These are phyloP conservation scores for Hansenula sp. DNA, from an alignment of 1,139 yeast genomes.

Conservation along the genomic window DNA sequence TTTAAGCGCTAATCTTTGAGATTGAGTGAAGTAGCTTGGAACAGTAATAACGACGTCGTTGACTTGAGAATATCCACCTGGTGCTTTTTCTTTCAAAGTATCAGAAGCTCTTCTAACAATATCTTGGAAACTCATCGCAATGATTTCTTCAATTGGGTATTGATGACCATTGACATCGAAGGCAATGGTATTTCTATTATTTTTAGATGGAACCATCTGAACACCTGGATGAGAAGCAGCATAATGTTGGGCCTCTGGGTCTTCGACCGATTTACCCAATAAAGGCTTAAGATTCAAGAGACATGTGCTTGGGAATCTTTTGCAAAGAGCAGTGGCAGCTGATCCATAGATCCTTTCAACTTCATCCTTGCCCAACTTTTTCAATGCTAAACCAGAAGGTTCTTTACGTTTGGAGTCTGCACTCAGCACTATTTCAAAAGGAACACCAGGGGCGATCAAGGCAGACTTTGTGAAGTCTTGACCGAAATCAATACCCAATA, in stretches of 20 bases:
- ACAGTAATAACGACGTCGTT: constrained; percentile 72
- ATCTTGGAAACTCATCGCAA: constrained; percentile 79
- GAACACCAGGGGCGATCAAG: constrained; percentile 85
- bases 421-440: constrained; percentile 82
- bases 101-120: constrained; percentile 60
- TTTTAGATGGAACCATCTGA: constrained; percentile 41
- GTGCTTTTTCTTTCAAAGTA: constrained; percentile 39
- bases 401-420: constrained; percentile 93
- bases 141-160: constrained; percentile 69
- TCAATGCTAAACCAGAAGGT: constrained; percentile 69
- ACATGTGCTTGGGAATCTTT: constrained; percentile 73
- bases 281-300: constrained; percentile 65
- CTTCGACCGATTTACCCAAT: constrained; percentile 60
- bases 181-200: constrained; percentile 49
- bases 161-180: constrained; percentile 47
- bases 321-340: constrained; percentile 63
- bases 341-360: constrained; percentile 79
- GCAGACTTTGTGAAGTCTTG: constrained; percentile 86
- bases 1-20: constrained; percentile 65
- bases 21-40: constrained; percentile 65
- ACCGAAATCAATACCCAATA: constrained; percentile 88
- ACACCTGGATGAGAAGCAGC: constrained; percentile 59
- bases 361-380: constrained; percentile 39
- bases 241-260: constrained; percentile 42
- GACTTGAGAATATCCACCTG: constrained; percentile 36